Percentiles rank a stretch among this genome's conserved stretches.
Conservation (phyloP, 1,139 yeast species). For the Taphrina populina region DNA sequence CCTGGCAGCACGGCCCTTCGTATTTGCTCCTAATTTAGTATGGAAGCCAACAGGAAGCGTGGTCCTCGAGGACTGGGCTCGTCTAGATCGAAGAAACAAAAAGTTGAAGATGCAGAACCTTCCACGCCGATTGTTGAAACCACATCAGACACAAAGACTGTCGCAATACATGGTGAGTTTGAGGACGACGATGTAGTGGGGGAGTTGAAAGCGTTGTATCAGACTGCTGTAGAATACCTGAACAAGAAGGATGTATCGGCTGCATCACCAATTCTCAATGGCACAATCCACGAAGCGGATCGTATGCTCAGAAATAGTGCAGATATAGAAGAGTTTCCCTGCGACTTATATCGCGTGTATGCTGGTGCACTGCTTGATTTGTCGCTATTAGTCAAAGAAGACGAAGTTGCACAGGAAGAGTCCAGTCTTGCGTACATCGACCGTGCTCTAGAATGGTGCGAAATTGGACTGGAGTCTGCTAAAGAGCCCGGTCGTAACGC, state of each 20-base stretch:
- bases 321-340: constrained; percentile 48
- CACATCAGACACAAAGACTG: constrained; percentile 52
- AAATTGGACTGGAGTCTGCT: constrained; percentile 54
- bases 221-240: constrained; percentile 43
- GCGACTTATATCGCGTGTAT: constrained; percentile 68
- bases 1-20: no score
- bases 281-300: constrained; percentile 89
- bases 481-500: background rate
- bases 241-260: constrained; percentile 27
- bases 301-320: constrained; percentile 57
- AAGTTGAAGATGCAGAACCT: background rate
- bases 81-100: constrained; percentile 9
- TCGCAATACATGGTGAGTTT: constrained; percentile 67
- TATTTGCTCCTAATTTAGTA: no score
- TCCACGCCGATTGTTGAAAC: constrained; percentile 34
- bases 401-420: constrained; percentile 44
- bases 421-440: constrained; percentile 58
- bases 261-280: constrained; percentile 57
- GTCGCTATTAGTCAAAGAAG: constrained; percentile 47
- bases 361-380: constrained; percentile 70
- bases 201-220: constrained; percentile 65
- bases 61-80: constrained; percentile 23
- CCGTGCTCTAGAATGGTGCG: constrained; percentile 70
- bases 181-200: constrained; percentile 76
- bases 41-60: no score